These are phyloP conservation scores for Entomortierella lignicola DNA, from an alignment of 192 early-diverging fungal genomes.

Conservation along the genomic window DNA sequence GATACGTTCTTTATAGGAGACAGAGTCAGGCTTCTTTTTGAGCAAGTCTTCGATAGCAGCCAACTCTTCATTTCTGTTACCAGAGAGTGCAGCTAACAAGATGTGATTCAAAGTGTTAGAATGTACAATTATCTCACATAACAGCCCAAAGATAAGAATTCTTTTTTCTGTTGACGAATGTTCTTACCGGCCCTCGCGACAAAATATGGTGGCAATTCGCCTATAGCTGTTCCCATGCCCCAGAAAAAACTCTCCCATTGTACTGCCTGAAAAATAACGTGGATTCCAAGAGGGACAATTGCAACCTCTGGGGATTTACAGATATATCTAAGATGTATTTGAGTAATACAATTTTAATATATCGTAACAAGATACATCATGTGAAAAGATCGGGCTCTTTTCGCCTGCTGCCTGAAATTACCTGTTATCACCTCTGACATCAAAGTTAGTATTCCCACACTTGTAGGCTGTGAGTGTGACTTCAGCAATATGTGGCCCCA, in stretches of 20 bases:
- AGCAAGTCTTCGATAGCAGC: constrained; percentile 56
- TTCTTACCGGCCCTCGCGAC: constrained; percentile 77
- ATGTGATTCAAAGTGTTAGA: neutral
- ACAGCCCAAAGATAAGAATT: no score
- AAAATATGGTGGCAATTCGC: constrained; percentile 96
- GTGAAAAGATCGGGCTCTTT: no score
- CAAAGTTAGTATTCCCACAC: constrained; percentile 81
- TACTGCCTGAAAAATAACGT: constrained; percentile 76
- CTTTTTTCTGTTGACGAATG: no score
- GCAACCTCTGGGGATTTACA: constrained; percentile 43
- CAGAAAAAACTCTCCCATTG: constrained; percentile 87
- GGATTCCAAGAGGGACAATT: constrained; percentile 64
- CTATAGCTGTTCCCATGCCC: constrained; percentile 94
- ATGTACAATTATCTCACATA: no score
- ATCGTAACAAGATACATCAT: no score
- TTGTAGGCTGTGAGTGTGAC: constrained; percentile 91
- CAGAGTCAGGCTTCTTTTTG: constrained; percentile 59
- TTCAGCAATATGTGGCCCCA: constrained; percentile 91
- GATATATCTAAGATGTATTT: constrained; percentile 56
- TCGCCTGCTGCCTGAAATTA: no score
- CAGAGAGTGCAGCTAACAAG: constrained; percentile 68
- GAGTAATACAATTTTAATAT: no score
- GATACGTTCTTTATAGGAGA: constrained; percentile 75
- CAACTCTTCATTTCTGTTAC: constrained; percentile 62
- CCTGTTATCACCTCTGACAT: constrained; percentile 74